Evolutionary conservation across 1,284 basidiomycete species (phyloP).

Genomic region (Apiotrichum laibachii): DNA sequence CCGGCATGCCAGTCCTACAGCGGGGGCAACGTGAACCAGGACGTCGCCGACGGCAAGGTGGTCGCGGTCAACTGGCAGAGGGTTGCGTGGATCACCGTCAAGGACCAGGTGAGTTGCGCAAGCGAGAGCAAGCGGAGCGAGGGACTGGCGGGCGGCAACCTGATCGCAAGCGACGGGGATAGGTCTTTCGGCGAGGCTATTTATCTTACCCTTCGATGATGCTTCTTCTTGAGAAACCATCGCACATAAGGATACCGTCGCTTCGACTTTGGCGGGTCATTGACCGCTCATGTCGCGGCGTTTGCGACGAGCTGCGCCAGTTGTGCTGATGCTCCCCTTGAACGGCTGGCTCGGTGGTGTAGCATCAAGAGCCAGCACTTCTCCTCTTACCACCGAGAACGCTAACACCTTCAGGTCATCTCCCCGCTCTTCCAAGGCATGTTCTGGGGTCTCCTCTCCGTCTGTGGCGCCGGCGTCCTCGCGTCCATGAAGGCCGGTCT

Average conservation of each 20-base stretch:
- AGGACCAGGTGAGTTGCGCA: conserved; percentile 50
- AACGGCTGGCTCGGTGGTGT: background rate
- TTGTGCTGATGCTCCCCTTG: too few species aligned
- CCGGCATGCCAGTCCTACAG: conserved; percentile 31
- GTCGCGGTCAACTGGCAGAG: conserved; percentile 43
- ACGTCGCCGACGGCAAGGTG: conserved; percentile 33
- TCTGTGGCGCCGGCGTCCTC: conserved; percentile 19
- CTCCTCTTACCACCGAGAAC: background rate
- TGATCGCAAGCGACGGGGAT: too few species aligned
- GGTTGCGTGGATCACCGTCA: conserved; percentile 44
- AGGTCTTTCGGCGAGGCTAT: too few species aligned
- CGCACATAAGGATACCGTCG: too few species aligned
- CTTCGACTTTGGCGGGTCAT: too few species aligned
- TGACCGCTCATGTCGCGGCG: too few species aligned
- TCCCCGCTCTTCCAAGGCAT: conserved; percentile 46
- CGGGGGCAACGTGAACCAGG: background rate
- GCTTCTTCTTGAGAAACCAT: too few species aligned
- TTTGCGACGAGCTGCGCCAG: too few species aligned
- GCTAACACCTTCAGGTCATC: conserved; percentile 17
- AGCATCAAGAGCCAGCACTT: too few species aligned
- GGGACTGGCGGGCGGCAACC: too few species aligned
- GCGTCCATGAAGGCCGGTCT: conserved; percentile 1
- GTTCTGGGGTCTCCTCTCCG: conserved; percentile 45
- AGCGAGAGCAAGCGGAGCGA: background rate
- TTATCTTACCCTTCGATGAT: too few species aligned